A percentile compares a stretch with the other conserved stretches of the same genome.
Evolutionary conservation across 75 land plant genomes (phyloP).

Genomic region (Picea glauca): DNA sequence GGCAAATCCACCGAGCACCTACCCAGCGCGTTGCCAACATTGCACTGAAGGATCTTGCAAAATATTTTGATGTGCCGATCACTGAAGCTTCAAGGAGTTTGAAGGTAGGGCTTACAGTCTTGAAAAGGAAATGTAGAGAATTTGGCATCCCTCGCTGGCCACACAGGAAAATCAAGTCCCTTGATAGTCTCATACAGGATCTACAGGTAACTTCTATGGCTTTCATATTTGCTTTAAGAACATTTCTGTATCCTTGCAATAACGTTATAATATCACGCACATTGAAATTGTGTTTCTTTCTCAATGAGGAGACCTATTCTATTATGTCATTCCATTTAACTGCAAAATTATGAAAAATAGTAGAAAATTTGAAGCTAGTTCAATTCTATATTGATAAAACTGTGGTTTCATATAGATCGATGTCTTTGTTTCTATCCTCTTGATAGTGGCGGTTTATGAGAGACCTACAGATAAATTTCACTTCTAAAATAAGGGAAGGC

Average conservation of each 20-base stretch:
- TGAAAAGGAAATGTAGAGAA: constrained; percentile 42
- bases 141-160: constrained; percentile 73
- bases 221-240: neutral
- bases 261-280: neutral
- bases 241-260: neutral
- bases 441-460: no score
- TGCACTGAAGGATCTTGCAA: constrained; percentile 28
- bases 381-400: neutral
- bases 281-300: no score
- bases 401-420: no score
- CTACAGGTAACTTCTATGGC: constrained; percentile 11
- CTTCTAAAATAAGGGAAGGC: neutral
- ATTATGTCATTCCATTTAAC: neutral
- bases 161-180: constrained; percentile 57
- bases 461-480: neutral
- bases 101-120: constrained; percentile 36
- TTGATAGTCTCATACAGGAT: constrained; percentile 43
- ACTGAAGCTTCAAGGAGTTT: constrained; percentile 40
- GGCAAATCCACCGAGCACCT: constrained; percentile 16
- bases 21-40: constrained; percentile 23
- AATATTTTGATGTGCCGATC: constrained; percentile 43
- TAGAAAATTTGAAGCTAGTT: neutral
- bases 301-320: neutral
- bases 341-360: neutral
- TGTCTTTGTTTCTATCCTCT: neutral